Evolutionary conservation across 2,329 filamentous ascomycete genomes (phyloP).

Genomic region (Neonectria magnoliae): DNA sequence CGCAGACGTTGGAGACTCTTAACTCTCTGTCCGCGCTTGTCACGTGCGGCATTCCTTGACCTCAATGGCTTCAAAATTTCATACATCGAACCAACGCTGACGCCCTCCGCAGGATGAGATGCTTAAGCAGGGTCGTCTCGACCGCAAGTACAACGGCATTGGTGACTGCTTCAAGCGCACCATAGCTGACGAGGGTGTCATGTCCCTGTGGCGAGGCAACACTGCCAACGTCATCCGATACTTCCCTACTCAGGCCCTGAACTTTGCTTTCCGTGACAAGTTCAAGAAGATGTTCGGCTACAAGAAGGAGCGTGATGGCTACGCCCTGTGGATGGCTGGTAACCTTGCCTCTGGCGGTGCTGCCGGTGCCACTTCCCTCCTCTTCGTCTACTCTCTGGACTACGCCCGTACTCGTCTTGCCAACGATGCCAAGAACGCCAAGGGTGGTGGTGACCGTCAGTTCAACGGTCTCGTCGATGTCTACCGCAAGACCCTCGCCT

Average conservation of each 20-base stretch:
- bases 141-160: slow-evolving; percentile 96
- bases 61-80: background rate
- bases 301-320: slow-evolving; percentile 99
- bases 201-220: slow-evolving; percentile 99
- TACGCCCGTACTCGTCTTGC: slow-evolving; percentile 99
- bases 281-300: slow-evolving; percentile 99
- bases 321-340: slow-evolving; percentile 98
- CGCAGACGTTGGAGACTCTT: background rate
- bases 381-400: slow-evolving; percentile 99
- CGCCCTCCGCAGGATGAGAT: slow-evolving; percentile 87
- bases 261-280: slow-evolving; percentile 99
- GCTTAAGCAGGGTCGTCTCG: slow-evolving; percentile 97
- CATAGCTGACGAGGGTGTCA: slow-evolving; percentile 87
- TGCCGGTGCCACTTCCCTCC: slow-evolving; percentile 98
- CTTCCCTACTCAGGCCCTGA: slow-evolving; percentile 99
- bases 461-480: slow-evolving; percentile 99
- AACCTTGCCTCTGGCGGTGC: slow-evolving; percentile 99
- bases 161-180: slow-evolving; percentile 95
- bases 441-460: slow-evolving; percentile 96
- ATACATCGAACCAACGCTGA: slow-evolving; percentile 43
- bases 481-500: slow-evolving; percentile 99
- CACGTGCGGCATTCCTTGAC: slow-evolving; percentile 6
- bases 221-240: slow-evolving; percentile 99
- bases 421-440: slow-evolving; percentile 99
- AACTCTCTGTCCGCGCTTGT: background rate